These are phyloP conservation scores for Diatrype stigma DNA, from an alignment of 2,329 filamentous ascomycete species.

Conservation along the genomic window DNA sequence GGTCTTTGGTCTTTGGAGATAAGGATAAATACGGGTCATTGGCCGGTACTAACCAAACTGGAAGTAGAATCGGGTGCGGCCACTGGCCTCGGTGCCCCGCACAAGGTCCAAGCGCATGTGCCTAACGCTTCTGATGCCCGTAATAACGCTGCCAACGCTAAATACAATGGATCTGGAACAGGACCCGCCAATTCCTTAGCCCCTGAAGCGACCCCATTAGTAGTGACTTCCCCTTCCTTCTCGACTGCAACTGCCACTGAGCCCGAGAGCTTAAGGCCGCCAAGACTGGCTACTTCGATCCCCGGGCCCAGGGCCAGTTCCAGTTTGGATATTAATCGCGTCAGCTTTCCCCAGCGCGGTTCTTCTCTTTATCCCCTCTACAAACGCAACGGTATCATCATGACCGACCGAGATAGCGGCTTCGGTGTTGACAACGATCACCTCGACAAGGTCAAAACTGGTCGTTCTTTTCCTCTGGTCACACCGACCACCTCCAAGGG, in stretches of 20 bases:
- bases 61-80: not conserved
- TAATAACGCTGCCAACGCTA: not conserved
- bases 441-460: conserved; percentile 8
- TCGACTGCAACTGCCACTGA: not conserved
- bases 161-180: not conserved
- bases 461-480: conserved; percentile 25
- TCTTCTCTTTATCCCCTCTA: conserved; percentile 4
- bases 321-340: not conserved
- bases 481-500: conserved; percentile 10
- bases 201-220: not conserved
- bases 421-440: conserved; percentile 7
- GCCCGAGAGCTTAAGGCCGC: too few species aligned
- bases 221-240: not conserved
- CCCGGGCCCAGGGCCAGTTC: too few species aligned
- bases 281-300: not conserved
- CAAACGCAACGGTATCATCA: conserved; percentile 16
- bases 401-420: conserved; percentile 21
- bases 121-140: not conserved
- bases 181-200: not conserved
- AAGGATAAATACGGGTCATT: not conserved
- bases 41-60: not conserved
- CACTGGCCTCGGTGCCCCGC: not conserved
- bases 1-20: too few species aligned
- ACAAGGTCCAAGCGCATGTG: not conserved
- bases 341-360: not conserved